Conservation (phyloP, 257 asterid species). For the Lithospermum erythrorhizon region DNA sequence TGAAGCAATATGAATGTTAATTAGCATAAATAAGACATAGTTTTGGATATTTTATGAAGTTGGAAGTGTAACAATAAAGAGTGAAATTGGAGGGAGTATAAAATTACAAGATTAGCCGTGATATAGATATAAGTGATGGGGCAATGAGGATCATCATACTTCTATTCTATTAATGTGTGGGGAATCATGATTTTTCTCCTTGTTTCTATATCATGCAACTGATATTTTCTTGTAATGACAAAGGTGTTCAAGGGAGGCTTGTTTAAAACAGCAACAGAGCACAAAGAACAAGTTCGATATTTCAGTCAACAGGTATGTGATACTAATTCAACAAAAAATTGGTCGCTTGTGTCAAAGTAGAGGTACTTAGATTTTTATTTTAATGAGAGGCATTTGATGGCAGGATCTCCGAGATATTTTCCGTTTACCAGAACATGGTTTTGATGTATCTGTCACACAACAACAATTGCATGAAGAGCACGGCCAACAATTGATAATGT, state of each 20-base stretch:
- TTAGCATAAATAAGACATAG: too few species aligned
- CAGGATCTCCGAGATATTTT: constrained; percentile 89
- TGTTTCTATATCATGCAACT: constrained; percentile 1
- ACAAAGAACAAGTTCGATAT: constrained; percentile 81
- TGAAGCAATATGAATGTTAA: too few species aligned
- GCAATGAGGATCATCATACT: too few species aligned
- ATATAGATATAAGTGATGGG: too few species aligned
- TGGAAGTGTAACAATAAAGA: too few species aligned
- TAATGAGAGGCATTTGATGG: constrained; percentile 4
- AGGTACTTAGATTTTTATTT: background rate
- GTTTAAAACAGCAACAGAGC: constrained; percentile 93
- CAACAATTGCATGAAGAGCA: constrained; percentile 87
- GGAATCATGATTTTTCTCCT: background rate
- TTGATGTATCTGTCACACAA: constrained; percentile 77
- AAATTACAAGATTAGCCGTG: too few species aligned
- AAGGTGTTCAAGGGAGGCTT: constrained; percentile 96
- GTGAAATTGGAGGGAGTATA: too few species aligned
- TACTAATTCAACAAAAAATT: background rate
- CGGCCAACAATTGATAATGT: constrained; percentile 69
- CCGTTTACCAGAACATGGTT: constrained; percentile 68
- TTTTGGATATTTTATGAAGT: too few species aligned
- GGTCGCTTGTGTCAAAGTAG: background rate
- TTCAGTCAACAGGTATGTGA: constrained; percentile 76
- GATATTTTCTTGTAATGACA: constrained; percentile 9
- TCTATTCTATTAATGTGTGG: too few species aligned